A percentile compares a stretch with the other conserved stretches of the same genome.
Conservation (phyloP, 495 filamentous ascomycete species). For the Amniculicola lignicola region DNA sequence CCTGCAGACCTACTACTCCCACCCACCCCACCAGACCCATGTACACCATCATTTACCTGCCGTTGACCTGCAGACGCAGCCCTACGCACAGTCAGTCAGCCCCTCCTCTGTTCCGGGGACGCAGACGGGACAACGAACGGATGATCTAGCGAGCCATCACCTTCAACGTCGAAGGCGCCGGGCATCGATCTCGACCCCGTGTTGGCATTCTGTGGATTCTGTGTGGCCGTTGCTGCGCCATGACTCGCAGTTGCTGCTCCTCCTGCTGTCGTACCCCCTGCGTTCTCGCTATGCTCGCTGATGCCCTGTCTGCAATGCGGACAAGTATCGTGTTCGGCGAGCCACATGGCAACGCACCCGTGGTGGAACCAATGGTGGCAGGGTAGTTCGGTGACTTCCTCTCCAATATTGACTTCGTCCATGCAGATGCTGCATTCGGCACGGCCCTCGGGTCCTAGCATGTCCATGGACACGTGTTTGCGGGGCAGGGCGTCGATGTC, state of each 20-base stretch:
- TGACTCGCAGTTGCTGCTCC: not conserved
- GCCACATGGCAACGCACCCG: conserved; percentile 72
- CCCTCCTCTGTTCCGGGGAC: too few relatives aligned
- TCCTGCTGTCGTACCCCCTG: not conserved
- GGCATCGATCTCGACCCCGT: too few relatives aligned
- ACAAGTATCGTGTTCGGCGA: conserved; percentile 85
- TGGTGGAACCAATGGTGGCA: conserved; percentile 93
- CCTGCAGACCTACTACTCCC: too few relatives aligned
- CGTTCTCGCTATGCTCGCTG: conserved; percentile 10
- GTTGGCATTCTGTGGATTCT: not conserved
- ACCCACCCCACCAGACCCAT: too few relatives aligned
- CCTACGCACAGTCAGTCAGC: too few relatives aligned
- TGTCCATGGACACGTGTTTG: conserved; percentile 59
- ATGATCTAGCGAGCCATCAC: conserved; percentile 19
- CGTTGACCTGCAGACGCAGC: too few relatives aligned
- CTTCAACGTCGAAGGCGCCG: conserved; percentile 20
- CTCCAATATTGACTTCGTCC: conserved; percentile 71
- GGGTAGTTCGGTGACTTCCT: conserved; percentile 73
- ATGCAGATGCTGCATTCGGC: conserved; percentile 93
- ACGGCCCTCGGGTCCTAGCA: conserved; percentile 61
- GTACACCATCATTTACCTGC: too few relatives aligned
- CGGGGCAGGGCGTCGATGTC: conserved; percentile 73
- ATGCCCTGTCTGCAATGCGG: conserved; percentile 83
- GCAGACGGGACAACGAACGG: conserved; percentile 15
- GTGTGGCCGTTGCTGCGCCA: not conserved